Evolutionary conservation across 768 basidiomycete species (phyloP).

Genomic region (Lactarius tabidus): DNA sequence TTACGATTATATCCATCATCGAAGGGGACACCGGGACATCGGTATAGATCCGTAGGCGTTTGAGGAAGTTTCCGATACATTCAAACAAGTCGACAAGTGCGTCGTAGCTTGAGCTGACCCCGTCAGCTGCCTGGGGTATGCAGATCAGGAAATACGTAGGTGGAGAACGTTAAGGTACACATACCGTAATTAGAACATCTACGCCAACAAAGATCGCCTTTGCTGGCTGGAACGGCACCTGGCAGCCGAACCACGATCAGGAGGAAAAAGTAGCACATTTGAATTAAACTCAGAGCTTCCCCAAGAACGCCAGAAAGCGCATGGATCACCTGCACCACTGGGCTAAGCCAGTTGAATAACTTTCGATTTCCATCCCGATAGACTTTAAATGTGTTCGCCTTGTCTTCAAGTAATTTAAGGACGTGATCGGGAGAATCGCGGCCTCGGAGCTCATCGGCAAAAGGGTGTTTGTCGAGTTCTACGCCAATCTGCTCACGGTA

Average conservation of each 20-base stretch:
- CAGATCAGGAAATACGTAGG: background rate
- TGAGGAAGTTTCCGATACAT: conserved; percentile 4
- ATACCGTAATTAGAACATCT: background rate
- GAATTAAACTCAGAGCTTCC: background rate
- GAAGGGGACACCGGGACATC: background rate
- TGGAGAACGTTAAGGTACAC: background rate
- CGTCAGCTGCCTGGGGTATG: background rate
- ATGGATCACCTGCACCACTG: background rate
- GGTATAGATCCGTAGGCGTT: background rate
- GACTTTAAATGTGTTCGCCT: background rate
- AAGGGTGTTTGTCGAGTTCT: background rate
- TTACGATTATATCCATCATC: background rate
- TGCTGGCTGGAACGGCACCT: background rate
- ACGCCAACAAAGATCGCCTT: background rate
- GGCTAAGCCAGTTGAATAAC: background rate
- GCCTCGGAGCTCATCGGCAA: background rate
- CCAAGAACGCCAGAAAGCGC: background rate
- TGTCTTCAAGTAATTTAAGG: background rate
- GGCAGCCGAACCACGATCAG: too few relatives aligned
- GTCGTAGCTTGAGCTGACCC: background rate
- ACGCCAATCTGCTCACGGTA: background rate
- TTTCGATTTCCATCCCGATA: background rate
- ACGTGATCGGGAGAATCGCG: background rate
- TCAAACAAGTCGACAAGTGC: conserved; percentile 2
- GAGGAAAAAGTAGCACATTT: background rate